Percentiles rank a stretch among this genome's conserved stretches.
These are phyloP conservation scores for Porcisia deanei DNA, from an alignment of 208 protist species.

Conservation along the genomic window DNA sequence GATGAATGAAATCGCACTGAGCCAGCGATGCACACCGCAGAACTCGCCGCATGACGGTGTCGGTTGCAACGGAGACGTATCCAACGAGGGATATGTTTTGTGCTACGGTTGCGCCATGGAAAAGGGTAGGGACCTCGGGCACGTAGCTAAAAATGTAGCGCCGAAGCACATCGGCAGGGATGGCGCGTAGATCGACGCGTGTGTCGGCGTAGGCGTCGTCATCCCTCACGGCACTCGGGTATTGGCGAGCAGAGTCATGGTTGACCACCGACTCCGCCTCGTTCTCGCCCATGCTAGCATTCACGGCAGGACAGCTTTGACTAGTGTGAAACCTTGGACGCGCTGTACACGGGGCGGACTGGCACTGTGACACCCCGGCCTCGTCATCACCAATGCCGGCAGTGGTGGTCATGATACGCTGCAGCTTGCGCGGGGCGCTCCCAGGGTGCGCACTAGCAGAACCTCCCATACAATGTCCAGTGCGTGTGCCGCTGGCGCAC, in stretches of 20 bases:
- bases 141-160: conserved; percentile 72
- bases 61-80: conserved; percentile 50
- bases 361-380: neutral
- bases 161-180: conserved; percentile 51
- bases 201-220: neutral
- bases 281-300: neutral
- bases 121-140: conserved; percentile 56
- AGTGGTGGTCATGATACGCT: neutral
- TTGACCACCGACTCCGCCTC: too few species aligned
- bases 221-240: neutral
- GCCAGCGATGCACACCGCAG: conserved; percentile 42
- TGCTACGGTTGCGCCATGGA: conserved; percentile 61
- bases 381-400: neutral
- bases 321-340: neutral
- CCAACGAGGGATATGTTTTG: conserved; percentile 71
- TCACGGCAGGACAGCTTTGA: neutral
- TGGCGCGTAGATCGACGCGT: conserved; percentile 29
- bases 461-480: neutral
- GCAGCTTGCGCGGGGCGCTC: neutral
- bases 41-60: conserved; percentile 38
- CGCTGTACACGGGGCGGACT: neutral
- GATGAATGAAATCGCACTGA: conserved; percentile 48
- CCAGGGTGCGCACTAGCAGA: neutral
- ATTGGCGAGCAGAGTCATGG: neutral
- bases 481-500: conserved; percentile 6